These are phyloP conservation scores for Rugosomyces carneus DNA, from an alignment of 1,284 basidiomycete species.

Conservation along the genomic window DNA sequence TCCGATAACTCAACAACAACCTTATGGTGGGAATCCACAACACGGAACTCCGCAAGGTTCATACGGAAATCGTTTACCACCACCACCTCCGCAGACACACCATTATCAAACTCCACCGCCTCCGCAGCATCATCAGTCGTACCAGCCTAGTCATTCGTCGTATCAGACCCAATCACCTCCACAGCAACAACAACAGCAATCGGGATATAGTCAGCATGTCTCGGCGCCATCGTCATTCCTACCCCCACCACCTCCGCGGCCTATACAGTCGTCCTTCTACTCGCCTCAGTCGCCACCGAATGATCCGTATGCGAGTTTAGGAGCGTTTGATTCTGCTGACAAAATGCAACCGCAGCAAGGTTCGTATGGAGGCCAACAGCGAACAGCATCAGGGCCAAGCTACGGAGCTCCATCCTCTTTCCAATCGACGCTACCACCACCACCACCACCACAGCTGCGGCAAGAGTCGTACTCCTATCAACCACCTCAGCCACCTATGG, in stretches of 20 bases:
- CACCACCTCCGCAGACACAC: slow-evolving; percentile 5
- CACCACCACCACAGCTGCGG: slow-evolving; percentile 2
- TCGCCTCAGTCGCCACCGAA: slow-evolving; percentile 28
- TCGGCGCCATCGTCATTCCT: slow-evolving; percentile 15
- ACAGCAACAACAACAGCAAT: slow-evolving; percentile 14
- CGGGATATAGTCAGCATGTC: slow-evolving; percentile 11
- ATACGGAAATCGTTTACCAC: slow-evolving; percentile 3
- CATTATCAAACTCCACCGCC: slow-evolving; percentile 19
- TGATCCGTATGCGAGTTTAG: slow-evolving; percentile 52
- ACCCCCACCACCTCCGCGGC: slow-evolving; percentile 34
- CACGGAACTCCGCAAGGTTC: slow-evolving; percentile 7
- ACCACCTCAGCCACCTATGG: neutral
- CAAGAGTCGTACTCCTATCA: slow-evolving; percentile 13
- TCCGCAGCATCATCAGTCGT: neutral
- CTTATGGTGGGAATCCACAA: slow-evolving; percentile 15
- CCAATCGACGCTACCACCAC: neutral
- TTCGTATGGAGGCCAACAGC: slow-evolving; percentile 7
- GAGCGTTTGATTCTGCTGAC: slow-evolving; percentile 31
- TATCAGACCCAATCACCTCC: neutral
- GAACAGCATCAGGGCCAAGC: slow-evolving; percentile 1
- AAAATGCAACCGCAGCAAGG: slow-evolving; percentile 12
- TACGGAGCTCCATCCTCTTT: neutral
- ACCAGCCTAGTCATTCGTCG: neutral
- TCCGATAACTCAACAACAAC: slow-evolving; percentile 13
- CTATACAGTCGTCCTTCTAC: slow-evolving; percentile 24